Conservation (phyloP, 768 basidiomycete genomes). For the Serendipita sp. region DNA sequence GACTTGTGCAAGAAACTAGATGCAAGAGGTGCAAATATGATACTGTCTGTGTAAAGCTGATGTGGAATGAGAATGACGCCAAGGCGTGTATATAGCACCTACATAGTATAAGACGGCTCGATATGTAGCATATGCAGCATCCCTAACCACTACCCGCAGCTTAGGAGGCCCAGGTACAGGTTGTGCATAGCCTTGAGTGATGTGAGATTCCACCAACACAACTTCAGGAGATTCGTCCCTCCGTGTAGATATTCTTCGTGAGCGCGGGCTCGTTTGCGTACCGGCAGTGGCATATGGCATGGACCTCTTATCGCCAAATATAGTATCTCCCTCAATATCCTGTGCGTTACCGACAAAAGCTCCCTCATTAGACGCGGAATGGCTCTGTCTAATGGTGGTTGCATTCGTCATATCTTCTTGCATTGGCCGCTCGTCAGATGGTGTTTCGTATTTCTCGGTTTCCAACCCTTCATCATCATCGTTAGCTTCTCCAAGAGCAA, state of each 20-base stretch:
- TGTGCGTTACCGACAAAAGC: no score
- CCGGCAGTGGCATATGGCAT: no score
- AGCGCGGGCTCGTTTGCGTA: no score
- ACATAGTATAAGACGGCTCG: slow-evolving; percentile 65
- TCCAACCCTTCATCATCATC: neutral
- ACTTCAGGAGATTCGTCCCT: no score
- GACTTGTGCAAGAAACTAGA: slow-evolving; percentile 36
- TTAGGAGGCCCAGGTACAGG: slow-evolving; percentile 29
- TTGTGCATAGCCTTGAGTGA: no score
- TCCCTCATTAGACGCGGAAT: no score
- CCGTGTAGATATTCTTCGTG: no score
- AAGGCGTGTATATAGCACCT: slow-evolving; percentile 14
- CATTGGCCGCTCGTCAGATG: neutral
- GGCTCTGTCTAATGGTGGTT: no score
- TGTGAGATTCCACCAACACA: no score
- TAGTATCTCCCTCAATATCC: no score
- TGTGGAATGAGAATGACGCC: neutral
- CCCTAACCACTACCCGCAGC: slow-evolving; percentile 34
- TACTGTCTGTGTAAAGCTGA: slow-evolving; percentile 72
- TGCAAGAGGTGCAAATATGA: slow-evolving; percentile 69
- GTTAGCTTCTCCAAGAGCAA: neutral
- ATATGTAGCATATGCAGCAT: slow-evolving; percentile 48
- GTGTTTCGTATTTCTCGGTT: neutral
- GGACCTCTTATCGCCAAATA: no score
- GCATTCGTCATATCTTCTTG: no score